Evolutionary conservation across 768 basidiomycete genomes (phyloP).

Genomic region (Naganishia kalamii): DNA sequence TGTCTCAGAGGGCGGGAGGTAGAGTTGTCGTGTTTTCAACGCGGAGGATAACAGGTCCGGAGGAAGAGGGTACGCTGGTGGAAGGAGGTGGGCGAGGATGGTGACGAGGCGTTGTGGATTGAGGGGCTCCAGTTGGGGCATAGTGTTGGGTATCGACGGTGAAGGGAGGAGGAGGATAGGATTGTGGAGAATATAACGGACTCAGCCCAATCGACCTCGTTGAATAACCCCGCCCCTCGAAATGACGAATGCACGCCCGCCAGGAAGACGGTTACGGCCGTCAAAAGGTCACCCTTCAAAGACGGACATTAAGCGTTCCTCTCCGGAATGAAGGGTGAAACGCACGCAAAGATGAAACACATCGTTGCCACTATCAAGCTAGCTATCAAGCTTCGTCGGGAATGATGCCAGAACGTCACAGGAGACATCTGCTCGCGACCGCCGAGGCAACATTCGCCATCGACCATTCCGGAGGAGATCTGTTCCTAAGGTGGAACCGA

Average conservation of each 20-base stretch:
- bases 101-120: conserved; percentile 8
- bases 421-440: too few species aligned
- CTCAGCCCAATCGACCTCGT: too few species aligned
- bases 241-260: neutral
- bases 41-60: conserved; percentile 10
- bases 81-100: conserved; percentile 21
- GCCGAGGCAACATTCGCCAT: too few species aligned
- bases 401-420: too few species aligned
- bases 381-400: too few species aligned
- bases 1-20: conserved; percentile 16
- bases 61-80: conserved; percentile 17
- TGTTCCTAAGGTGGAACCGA: too few species aligned
- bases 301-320: too few species aligned
- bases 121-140: neutral
- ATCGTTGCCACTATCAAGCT: neutral
- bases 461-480: too few species aligned
- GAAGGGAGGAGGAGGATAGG: neutral
- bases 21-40: conserved; percentile 18
- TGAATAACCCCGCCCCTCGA: too few species aligned
- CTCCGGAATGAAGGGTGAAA: neutral
- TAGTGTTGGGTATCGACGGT: neutral
- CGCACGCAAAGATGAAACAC: neutral
- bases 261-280: too few species aligned
- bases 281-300: too few species aligned
- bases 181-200: neutral